Evolutionary conservation across 176 grass and related monocot species (phyloP).

Genomic region (Carex cristatella): DNA sequence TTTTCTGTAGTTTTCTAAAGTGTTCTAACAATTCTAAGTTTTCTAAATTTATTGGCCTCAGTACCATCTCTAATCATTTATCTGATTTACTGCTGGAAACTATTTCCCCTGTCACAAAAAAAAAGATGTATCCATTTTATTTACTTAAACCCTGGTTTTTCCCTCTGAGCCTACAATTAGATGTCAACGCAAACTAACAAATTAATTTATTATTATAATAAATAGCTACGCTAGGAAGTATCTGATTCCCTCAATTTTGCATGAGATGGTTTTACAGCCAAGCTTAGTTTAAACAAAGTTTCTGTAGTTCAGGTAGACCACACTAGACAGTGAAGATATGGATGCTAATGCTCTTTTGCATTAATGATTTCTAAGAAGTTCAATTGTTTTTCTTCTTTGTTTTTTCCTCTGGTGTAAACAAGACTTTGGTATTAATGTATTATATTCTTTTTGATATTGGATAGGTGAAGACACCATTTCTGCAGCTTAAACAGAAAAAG

Average conservation of each 20-base stretch:
- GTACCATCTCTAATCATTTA: neutral
- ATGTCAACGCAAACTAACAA: neutral
- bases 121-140: neutral
- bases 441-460: neutral
- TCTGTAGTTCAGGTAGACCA: neutral
- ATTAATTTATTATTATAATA: neutral
- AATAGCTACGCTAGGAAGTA: neutral
- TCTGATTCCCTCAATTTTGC: neutral
- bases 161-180: neutral
- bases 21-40: neutral
- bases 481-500: neutral
- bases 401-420: neutral
- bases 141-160: neutral
- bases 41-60: neutral
- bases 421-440: neutral
- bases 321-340: neutral
- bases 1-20: neutral
- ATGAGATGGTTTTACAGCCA: neutral
- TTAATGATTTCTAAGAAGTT: neutral
- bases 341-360: neutral
- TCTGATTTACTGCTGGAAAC: neutral
- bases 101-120: neutral
- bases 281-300: neutral
- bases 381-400: neutral
- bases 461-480: neutral